Evolutionary conservation across 345 rosid species (phyloP), one percentile per base, ranked within the genome.

Genomic region (Lagerstroemia speciosa): DNA sequence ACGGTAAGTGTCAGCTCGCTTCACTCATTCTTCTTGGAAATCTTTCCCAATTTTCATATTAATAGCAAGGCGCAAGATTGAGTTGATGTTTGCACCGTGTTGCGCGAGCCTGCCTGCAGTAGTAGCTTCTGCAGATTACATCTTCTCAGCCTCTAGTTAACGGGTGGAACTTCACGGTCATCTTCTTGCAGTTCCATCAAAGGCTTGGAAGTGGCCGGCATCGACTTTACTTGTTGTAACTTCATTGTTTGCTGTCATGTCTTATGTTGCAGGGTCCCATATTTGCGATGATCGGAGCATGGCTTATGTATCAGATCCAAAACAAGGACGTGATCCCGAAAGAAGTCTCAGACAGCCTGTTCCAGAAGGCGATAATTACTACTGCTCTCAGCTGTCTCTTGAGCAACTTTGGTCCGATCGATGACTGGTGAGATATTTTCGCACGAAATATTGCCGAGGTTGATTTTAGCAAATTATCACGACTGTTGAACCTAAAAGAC

Each of bases 201-300:
- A 36, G n/a, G n/a, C n/a, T n/a, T n/a, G n/a, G n/a, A 36, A 36
- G 8, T 36, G 8, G 38, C 38, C 38, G 5, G 38, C 8, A 9
- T 5, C 2, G 38, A 36, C 38, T 36, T 36, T 36, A 36, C 7
- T 36, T 9, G 10, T 5, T 38, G 10, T 5, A 55, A 53, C 24
- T 33, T 3, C 30, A 15, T 69, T n/a, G 26, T 37, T 40, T 3
- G 6, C 1, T 27, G 65, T 57, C 38, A 15, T 9, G 46, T 27
- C 14, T 30, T 17, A 63, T 62, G 62, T 2, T 72, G 27, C 82
- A 67, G 98, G 96, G 91, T 66, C 95, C 98, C 41, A 77, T 85
- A 64, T 92, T 90, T 75, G 87, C 89, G 6, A 64, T 93, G 71
- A 88, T 93, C 58, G 97, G 98, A 74, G 96, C 98, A 38, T 90